Evolutionary conservation across 345 rosid species (phyloP).

Genomic region (Eucalyptus globulus): DNA sequence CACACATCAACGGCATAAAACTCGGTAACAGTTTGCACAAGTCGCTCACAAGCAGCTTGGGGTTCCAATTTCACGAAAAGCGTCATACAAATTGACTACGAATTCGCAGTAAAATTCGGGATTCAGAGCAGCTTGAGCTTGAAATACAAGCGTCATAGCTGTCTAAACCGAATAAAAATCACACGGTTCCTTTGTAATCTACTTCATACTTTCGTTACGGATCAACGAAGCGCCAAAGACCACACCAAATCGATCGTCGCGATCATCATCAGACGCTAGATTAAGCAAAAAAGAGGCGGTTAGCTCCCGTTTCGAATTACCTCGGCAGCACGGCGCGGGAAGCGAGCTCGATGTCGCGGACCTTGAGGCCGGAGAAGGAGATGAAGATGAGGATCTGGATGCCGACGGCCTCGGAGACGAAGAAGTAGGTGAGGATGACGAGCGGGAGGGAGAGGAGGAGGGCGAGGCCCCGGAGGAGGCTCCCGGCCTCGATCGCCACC

Average conservation of each 20-base stretch:
- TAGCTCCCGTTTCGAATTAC: neutral
- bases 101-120: neutral
- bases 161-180: neutral
- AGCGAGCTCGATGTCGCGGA: conserved; percentile 81
- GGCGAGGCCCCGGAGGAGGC: conserved; percentile 69
- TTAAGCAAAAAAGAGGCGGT: neutral
- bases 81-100: neutral
- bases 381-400: conserved; percentile 85
- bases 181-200: neutral
- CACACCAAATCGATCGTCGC: neutral
- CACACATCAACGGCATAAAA: neutral
- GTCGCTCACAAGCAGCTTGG: neutral
- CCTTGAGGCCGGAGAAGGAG: conserved; percentile 70
- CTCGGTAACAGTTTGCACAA: neutral
- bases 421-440: conserved; percentile 52
- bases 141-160: neutral
- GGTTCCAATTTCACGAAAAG: neutral
- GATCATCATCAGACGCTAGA: neutral
- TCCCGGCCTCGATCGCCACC: conserved; percentile 83
- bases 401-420: conserved; percentile 76
- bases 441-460: conserved; percentile 70
- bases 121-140: neutral
- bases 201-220: neutral
- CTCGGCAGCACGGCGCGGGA: conserved; percentile 81
- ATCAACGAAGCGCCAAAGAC: neutral